Evolutionary conservation across 192 early-diverging fungal genomes (phyloP).

Genomic region (Coemansia sp.): DNA sequence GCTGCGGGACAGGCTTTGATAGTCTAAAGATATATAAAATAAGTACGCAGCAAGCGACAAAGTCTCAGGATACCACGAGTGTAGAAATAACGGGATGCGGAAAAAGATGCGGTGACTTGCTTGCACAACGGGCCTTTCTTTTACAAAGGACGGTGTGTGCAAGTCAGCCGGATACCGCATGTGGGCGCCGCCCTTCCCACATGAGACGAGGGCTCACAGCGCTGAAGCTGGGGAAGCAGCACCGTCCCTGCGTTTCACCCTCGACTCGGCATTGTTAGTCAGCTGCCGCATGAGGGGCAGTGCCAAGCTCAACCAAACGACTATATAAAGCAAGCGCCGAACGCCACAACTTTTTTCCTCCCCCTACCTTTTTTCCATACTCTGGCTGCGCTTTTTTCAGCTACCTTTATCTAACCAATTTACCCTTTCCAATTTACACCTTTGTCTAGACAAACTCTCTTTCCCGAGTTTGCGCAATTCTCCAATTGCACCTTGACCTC

Average conservation of each 20-base stretch:
- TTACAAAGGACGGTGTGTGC: neutral
- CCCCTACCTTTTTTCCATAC: conserved; percentile 5
- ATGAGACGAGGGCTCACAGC: conserved; percentile 5
- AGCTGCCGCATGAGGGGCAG: neutral
- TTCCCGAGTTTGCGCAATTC: neutral
- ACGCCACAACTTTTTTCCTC: conserved; percentile 5
- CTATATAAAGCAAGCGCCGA: conserved; percentile 2
- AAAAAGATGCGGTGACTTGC: conserved; percentile 1
- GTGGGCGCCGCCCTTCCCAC: neutral
- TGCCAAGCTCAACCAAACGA: neutral
- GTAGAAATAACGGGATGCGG: neutral
- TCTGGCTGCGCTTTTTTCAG: conserved; percentile 36
- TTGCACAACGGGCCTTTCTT: neutral
- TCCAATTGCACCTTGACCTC: neutral
- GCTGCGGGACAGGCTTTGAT: neutral
- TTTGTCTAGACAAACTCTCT: neutral
- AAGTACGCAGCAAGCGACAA: neutral
- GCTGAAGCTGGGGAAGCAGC: neutral
- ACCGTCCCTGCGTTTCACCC: neutral
- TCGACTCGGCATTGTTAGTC: neutral
- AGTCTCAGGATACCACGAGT: neutral
- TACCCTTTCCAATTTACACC: neutral
- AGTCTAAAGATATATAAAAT: neutral
- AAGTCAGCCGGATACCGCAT: conserved; percentile 2
- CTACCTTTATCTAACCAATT: conserved; percentile 3